Evolutionary conservation across 306 rosid species (phyloP).

Genomic region (Hylodesmum podocarpum): DNA sequence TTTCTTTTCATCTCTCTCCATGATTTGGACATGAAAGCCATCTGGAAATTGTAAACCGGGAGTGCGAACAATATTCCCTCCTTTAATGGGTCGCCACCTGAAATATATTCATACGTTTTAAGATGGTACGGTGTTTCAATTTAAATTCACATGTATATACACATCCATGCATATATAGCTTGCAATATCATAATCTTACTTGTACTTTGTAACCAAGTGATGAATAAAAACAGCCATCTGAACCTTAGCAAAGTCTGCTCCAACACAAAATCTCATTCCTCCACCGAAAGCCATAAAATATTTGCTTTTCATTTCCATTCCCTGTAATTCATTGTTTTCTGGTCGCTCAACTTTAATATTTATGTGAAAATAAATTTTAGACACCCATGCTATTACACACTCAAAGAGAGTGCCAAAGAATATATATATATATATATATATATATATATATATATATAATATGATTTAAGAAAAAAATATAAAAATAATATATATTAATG

Average conservation of each 20-base stretch:
- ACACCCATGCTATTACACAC: too few species aligned
- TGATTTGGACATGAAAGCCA: constrained; percentile 56
- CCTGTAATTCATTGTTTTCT: constrained; percentile 37
- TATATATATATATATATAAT: too few species aligned
- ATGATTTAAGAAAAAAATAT: too few species aligned
- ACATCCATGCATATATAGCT: background rate
- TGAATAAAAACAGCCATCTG: constrained; percentile 87
- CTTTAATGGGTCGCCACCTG: constrained; percentile 51
- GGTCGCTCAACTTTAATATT: background rate
- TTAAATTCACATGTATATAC: background rate
- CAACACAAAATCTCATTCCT: constrained; percentile 86
- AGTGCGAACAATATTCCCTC: constrained; percentile 60
- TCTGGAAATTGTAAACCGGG: constrained; percentile 68
- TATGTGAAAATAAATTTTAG: too few species aligned
- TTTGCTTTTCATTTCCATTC: constrained; percentile 53
- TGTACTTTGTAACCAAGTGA: constrained; percentile 68
- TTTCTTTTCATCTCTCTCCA: constrained; percentile 40
- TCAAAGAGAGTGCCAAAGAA: too few species aligned
- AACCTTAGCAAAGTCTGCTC: constrained; percentile 76
- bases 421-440: too few species aligned
- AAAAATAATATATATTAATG: too few species aligned
- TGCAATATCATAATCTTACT: constrained; percentile 38
- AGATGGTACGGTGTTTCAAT: background rate
- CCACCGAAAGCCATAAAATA: constrained; percentile 94
- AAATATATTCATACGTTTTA: constrained; percentile 7